phyloP scores from a whole-genome alignment of 805 yeast genomes.

The Saturnispora gosingensis region DNA sequence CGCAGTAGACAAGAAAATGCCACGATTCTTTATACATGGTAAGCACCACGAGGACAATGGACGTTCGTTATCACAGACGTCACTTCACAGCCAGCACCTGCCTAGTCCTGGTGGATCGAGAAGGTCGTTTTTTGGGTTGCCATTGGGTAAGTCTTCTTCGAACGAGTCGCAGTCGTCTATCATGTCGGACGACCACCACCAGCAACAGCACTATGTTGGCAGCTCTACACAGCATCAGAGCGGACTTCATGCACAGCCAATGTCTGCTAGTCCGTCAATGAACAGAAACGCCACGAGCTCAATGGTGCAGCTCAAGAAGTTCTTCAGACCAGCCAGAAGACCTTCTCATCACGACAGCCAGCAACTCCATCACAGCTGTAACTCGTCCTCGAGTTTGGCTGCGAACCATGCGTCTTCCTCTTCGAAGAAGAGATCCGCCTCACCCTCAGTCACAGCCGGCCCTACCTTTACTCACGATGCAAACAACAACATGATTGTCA shows the following conservation, averaged over 20 bases:
- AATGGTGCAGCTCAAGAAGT: constrained; percentile 65
- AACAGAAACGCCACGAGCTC: constrained; percentile 23
- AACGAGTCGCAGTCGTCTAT: constrained; percentile 19
- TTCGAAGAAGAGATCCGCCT: constrained; percentile 5
- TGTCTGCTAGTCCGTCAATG: constrained; percentile 9
- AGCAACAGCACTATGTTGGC: constrained; percentile 5
- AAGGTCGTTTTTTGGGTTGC: constrained; percentile 25
- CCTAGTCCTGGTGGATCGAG: constrained; percentile 16
- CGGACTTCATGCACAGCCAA: not conserved
- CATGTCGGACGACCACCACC: constrained; percentile 20
- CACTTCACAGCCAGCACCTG: constrained; percentile 10
- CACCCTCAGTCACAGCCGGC: constrained; percentile 18
- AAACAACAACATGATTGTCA: constrained; percentile 32
- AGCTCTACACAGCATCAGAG: not conserved
- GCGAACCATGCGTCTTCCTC: constrained; percentile 6
- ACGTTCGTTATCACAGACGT: constrained; percentile 12
- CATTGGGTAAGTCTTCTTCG: constrained; percentile 23
- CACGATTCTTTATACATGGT: constrained; percentile 12
- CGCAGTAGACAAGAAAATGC: not conserved
- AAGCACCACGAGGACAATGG: constrained; percentile 6
- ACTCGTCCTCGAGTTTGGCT: not conserved
- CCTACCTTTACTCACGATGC: constrained; percentile 33
- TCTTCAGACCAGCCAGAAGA: constrained; percentile 49
- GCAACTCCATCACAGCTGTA: not conserved
- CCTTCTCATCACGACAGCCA: constrained; percentile 14